A percentile compares a stretch with the other conserved stretches of the same genome.
Conservation (phyloP, 176 grass and related monocot genomes). For the Rhynchospora tenuis region DNA sequence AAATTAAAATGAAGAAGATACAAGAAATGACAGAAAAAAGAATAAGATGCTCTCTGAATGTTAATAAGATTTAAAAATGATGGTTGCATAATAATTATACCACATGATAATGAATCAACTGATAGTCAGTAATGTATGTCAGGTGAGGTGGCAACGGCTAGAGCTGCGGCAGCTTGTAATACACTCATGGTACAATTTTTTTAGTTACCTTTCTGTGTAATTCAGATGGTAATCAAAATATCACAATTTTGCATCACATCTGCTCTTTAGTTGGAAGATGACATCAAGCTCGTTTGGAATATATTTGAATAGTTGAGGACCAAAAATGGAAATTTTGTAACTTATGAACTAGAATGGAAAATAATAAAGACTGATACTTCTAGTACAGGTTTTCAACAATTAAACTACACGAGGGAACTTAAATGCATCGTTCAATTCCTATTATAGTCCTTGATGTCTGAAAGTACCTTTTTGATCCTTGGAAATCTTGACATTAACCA, state of each 20-base stretch:
- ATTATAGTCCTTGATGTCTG: too few species aligned
- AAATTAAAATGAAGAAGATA: background rate
- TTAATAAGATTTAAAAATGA: background rate
- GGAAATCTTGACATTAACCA: too few species aligned
- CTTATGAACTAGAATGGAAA: background rate
- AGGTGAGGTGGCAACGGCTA: slow-evolving; percentile 88
- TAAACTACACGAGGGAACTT: background rate
- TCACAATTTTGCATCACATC: slow-evolving; percentile 50
- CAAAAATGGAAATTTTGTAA: background rate
- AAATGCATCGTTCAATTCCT: too few species aligned
- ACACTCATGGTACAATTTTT: slow-evolving; percentile 50
- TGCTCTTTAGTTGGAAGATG: slow-evolving; percentile 49
- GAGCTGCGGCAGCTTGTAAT: slow-evolving; percentile 75
- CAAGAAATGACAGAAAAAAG: background rate
- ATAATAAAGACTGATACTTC: background rate
- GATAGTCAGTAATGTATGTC: slow-evolving; percentile 16
- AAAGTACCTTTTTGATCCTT: too few species aligned
- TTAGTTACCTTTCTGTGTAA: background rate
- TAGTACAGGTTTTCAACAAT: background rate
- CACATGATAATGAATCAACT: background rate
- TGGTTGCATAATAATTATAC: background rate
- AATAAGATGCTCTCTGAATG: background rate
- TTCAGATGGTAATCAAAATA: slow-evolving; percentile 8
- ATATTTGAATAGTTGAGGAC: background rate
- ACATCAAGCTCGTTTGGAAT: background rate